These are phyloP conservation scores for Tylopilus balloui DNA, from an alignment of 768 basidiomycete genomes.

Conservation along the genomic window DNA sequence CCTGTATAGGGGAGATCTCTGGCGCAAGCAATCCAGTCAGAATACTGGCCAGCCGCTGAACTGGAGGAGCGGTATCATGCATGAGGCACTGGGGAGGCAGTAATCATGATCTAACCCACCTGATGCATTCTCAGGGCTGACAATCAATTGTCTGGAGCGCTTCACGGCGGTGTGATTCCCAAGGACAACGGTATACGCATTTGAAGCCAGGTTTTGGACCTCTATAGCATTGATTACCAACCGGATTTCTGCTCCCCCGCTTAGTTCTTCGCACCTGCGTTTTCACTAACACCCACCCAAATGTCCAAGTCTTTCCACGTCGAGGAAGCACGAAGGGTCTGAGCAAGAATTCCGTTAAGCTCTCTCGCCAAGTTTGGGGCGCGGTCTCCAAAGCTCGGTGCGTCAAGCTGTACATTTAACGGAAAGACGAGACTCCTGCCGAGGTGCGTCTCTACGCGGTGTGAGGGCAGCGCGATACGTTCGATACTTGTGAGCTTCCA, in stretches of 20 bases:
- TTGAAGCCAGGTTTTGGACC: slow-evolving; percentile 4
- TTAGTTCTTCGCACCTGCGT: slow-evolving; percentile 34
- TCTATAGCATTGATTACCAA: slow-evolving; percentile 15
- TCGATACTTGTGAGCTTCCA: slow-evolving; percentile 91
- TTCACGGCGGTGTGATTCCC: slow-evolving; percentile 24
- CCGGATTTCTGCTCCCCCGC: neutral
- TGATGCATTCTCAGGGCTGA: slow-evolving; percentile 25
- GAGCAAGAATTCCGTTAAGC: slow-evolving; percentile 22
- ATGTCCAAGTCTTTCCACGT: slow-evolving; percentile 46
- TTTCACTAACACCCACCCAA: slow-evolving; percentile 23
- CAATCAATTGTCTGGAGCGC: slow-evolving; percentile 17
- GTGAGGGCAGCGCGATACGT: slow-evolving; percentile 65
- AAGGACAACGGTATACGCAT: slow-evolving; percentile 21
- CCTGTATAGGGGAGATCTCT: slow-evolving; percentile 44
- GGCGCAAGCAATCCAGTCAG: slow-evolving; percentile 40
- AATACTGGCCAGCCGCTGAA: slow-evolving; percentile 38
- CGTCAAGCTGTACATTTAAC: slow-evolving; percentile 37
- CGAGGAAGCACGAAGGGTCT: slow-evolving; percentile 12
- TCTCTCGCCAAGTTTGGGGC: slow-evolving; percentile 25
- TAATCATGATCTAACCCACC: slow-evolving; percentile 19
- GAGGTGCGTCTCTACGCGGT: slow-evolving; percentile 52
- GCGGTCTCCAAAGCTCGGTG: slow-evolving; percentile 13
- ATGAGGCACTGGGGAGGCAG: slow-evolving; percentile 8
- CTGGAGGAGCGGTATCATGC: slow-evolving; percentile 20
- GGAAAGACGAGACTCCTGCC: slow-evolving; percentile 44